phyloP scores from a whole-genome alignment of 202 grass and related monocot species.

The Brachypodium distachyon region DNA sequence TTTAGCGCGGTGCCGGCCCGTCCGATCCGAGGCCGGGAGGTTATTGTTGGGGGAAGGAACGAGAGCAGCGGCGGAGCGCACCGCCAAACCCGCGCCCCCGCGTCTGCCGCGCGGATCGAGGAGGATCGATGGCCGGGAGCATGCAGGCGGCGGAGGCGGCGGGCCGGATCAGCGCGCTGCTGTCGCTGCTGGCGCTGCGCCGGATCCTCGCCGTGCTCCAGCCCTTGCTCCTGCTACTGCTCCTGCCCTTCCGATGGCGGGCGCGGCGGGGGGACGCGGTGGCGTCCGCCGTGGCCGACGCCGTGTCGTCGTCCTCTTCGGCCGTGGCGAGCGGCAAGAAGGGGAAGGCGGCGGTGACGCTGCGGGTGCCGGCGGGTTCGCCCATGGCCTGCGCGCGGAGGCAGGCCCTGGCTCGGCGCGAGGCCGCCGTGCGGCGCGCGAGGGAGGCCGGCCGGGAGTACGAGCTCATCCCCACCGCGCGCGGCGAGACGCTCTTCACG shows the following conservation, averaged over 20 bases:
- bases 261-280: background rate
- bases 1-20: constrained; percentile 25
- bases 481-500: constrained; percentile 76
- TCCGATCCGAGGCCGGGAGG: background rate
- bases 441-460: constrained; percentile 42
- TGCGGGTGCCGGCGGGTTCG: constrained; percentile 36
- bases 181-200: constrained; percentile 58
- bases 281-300: background rate
- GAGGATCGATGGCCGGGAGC: constrained; percentile 41
- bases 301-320: background rate
- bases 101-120: background rate
- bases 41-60: background rate
- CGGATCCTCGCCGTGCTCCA: constrained; percentile 58
- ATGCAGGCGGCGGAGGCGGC: constrained; percentile 70
- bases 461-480: constrained; percentile 47
- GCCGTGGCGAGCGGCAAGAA: constrained; percentile 29
- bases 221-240: constrained; percentile 38
- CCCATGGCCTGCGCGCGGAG: constrained; percentile 34
- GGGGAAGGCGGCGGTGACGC: constrained; percentile 42
- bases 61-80: background rate
- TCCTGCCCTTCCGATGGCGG: constrained; percentile 61
- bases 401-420: constrained; percentile 38
- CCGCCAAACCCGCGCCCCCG: background rate
- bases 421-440: constrained; percentile 24
- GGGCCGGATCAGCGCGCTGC: constrained; percentile 54